Conservation (phyloP, 2,329 filamentous ascomycete genomes). For the Myriosclerotinia curreyana region DNA sequence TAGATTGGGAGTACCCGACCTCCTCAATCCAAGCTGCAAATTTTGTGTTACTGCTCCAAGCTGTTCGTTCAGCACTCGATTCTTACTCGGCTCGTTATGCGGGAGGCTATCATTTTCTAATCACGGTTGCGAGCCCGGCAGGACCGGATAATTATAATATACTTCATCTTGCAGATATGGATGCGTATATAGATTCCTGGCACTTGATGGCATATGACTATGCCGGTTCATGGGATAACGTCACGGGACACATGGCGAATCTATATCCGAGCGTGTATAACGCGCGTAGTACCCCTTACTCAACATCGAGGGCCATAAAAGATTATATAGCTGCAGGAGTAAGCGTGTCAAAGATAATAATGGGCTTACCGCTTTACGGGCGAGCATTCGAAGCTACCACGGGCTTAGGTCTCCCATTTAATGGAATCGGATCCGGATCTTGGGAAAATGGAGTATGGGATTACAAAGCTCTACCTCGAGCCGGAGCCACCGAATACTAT, state of each 20-base stretch:
- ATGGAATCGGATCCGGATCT: constrained; percentile 61
- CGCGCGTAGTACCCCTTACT: constrained; percentile 64
- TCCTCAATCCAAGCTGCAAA: constrained; percentile 34
- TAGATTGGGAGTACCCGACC: constrained; percentile 35
- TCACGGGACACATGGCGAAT: constrained; percentile 69
- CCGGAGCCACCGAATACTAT: constrained; percentile 55
- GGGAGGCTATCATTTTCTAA: constrained; percentile 50
- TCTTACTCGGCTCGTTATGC: constrained; percentile 47
- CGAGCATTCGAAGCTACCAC: constrained; percentile 63
- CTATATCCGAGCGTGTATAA: constrained; percentile 54
- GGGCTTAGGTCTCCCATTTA: constrained; percentile 64
- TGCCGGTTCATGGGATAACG: constrained; percentile 61
- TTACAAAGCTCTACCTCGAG: constrained; percentile 70
- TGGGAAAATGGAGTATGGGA: constrained; percentile 78
- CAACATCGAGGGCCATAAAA: constrained; percentile 51
- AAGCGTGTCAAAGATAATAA: constrained; percentile 61
- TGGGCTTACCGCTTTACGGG: constrained; percentile 81
- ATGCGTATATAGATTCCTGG: constrained; percentile 51
- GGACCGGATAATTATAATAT: constrained; percentile 48
- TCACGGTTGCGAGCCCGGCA: constrained; percentile 53
- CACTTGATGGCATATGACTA: constrained; percentile 74
- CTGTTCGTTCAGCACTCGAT: constrained; percentile 45
- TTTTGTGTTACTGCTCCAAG: constrained; percentile 38
- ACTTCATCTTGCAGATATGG: constrained; percentile 48
- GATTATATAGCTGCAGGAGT: constrained; percentile 65